Conservation (phyloP, 768 basidiomycete genomes). For the Lactarius sp. region DNA sequence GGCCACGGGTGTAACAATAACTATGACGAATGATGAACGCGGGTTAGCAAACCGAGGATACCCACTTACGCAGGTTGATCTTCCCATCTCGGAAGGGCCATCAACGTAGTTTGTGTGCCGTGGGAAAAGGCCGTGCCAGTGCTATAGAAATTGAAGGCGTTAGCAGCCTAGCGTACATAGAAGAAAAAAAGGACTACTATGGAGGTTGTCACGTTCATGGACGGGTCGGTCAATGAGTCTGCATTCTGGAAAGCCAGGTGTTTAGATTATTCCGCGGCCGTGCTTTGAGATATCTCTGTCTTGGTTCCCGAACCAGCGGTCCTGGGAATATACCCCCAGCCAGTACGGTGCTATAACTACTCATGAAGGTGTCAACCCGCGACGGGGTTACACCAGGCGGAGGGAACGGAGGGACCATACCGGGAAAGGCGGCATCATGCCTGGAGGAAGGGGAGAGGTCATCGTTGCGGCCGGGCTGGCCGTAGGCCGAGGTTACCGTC, state of each 20-base stretch:
- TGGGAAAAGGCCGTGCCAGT: constrained; percentile 53
- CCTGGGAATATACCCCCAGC: constrained; percentile 47
- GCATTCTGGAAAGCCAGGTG: constrained; percentile 30
- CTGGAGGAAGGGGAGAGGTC: too few species aligned
- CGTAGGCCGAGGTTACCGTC: too few species aligned
- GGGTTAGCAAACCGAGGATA: background rate
- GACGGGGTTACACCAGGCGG: too few species aligned
- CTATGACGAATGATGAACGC: constrained; percentile 32
- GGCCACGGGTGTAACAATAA: constrained; percentile 82
- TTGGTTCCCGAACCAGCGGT: constrained; percentile 41
- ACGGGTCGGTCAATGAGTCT: constrained; percentile 39
- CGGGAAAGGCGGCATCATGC: too few species aligned
- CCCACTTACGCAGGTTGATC: constrained; percentile 60
- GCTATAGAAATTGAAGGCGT: constrained; percentile 32
- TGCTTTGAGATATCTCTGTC: background rate
- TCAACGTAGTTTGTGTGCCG: constrained; percentile 41
- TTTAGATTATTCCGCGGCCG: constrained; percentile 28
- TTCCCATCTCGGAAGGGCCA: constrained; percentile 58
- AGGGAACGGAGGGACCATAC: too few species aligned
- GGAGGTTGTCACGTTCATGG: constrained; percentile 47
- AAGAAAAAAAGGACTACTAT: constrained; percentile 34
- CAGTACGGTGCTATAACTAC: constrained; percentile 36
- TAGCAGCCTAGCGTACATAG: background rate
- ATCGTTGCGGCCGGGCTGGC: too few species aligned
- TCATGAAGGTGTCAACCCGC: background rate